Conservation (phyloP, 179 eudicot genomes). For the Sideroxylon spinosum region DNA sequence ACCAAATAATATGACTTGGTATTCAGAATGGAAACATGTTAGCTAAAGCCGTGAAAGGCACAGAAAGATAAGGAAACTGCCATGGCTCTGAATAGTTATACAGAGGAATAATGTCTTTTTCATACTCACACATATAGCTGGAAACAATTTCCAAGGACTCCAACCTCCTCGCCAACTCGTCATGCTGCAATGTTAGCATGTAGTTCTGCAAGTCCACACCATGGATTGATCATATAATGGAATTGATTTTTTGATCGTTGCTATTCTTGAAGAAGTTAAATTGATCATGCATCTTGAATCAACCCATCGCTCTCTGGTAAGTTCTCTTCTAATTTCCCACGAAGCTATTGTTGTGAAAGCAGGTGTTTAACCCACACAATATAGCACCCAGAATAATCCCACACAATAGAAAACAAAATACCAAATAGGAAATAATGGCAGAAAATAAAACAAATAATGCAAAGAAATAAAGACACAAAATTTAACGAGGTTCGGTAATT, state of each 20-base stretch:
- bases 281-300: no score
- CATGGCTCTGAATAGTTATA: conserved; percentile 15
- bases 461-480: no score
- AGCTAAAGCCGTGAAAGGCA: conserved; percentile 27
- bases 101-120: conserved; percentile 5
- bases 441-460: no score
- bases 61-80: conserved; percentile 29
- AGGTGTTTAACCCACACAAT: no score
- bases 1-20: neutral
- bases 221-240: neutral
- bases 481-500: no score
- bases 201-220: conserved; percentile 22
- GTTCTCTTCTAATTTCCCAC: no score
- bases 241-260: conserved; percentile 16
- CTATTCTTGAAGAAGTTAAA: conserved; percentile 18
- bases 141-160: conserved; percentile 37
- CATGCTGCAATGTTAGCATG: conserved; percentile 18
- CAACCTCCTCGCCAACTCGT: conserved; percentile 26
- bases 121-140: conserved; percentile 20
- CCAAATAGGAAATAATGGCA: no score
- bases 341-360: no score
- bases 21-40: conserved; percentile 19
- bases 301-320: no score
- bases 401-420: no score
- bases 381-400: no score